Evolutionary conservation across 306 rosid genomes (phyloP), one percentile per base, ranked within the genome.

Genomic region (Acmispon strigosus): DNA sequence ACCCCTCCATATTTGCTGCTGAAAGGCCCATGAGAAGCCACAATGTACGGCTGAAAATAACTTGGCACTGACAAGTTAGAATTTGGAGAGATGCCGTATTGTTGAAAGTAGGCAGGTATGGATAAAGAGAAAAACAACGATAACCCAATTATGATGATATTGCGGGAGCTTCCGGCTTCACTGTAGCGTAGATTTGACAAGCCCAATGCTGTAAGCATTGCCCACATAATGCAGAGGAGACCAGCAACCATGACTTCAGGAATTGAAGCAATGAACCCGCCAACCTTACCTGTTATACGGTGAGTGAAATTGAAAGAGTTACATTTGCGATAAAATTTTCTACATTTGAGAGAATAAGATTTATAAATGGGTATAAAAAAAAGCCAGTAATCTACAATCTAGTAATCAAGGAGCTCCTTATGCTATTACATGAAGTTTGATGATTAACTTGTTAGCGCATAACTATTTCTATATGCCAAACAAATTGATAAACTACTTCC

Each of bases 91-190:
- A 89, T 74, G 76, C 96, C 96, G 10, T 94, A 94, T 69, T 91
- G 99, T 84, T 94, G 99, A 84, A 89, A 91, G 86, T 94, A 94
- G 72, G 99, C 91, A 5, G 99, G 99, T 68, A 94, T 69, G 41
- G 99, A 94, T 68, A 94, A 96, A 6, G 99, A 89, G 84, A 94
- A 84, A 80, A 94, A 94, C 85, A 94, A 81, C 27, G 99, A 89
- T 74, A 94, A 84, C 55, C 99, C 99, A 17, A 94, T 96, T 41
- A 94, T 91, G 77, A 94, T 94, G 78, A 94, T 87, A 74, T 94
- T 94, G 51, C 99, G 96, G 75, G 99, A 94, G 87, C 99, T 94
- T 74, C 99, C 99, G 4, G 99, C 99, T 84, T 94, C 99, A 74
- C 97, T 94, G 57, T 94, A 94, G 11, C 99, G 99, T 73, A 94